These are phyloP conservation scores for Castanospermum australe DNA, from an alignment of 306 rosid genomes.

Conservation along the genomic window DNA sequence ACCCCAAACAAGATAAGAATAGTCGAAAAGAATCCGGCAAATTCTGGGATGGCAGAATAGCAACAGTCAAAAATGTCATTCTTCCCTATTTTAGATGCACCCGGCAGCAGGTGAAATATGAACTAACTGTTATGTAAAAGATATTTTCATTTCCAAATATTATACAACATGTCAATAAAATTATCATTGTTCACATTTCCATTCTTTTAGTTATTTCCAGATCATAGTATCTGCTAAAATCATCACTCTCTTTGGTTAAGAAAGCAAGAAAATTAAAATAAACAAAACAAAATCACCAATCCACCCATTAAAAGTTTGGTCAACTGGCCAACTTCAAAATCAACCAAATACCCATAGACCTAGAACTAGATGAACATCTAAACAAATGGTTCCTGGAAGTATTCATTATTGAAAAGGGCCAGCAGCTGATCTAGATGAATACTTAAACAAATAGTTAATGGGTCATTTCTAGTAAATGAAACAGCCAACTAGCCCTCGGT, in stretches of 20 bases:
- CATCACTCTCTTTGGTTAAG: neutral
- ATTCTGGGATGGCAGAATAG: too few relatives aligned
- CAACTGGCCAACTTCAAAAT: neutral
- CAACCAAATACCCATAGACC: neutral
- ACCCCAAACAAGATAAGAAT: too few relatives aligned
- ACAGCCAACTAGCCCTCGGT: neutral
- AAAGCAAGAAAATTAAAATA: neutral
- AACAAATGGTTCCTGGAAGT: neutral
- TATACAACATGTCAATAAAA: neutral
- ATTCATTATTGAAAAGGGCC: too few relatives aligned
- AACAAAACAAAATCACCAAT: neutral
- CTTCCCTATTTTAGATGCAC: too few relatives aligned
- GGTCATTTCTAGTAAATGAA: too few relatives aligned
- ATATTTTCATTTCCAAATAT: neutral
- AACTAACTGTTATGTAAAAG: neutral
- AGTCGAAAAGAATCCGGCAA: too few relatives aligned
- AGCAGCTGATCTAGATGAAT: too few relatives aligned
- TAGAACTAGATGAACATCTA: neutral
- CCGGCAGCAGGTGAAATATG: neutral
- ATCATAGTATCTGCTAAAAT: neutral
- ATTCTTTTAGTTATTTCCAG: neutral
- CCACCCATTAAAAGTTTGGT: neutral
- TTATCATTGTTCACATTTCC: neutral
- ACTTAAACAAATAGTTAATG: too few relatives aligned
- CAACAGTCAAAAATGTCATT: too few relatives aligned